phyloP scores from a whole-genome alignment of 495 filamentous ascomycete species.

The Amphirosellinia nigrospora region DNA sequence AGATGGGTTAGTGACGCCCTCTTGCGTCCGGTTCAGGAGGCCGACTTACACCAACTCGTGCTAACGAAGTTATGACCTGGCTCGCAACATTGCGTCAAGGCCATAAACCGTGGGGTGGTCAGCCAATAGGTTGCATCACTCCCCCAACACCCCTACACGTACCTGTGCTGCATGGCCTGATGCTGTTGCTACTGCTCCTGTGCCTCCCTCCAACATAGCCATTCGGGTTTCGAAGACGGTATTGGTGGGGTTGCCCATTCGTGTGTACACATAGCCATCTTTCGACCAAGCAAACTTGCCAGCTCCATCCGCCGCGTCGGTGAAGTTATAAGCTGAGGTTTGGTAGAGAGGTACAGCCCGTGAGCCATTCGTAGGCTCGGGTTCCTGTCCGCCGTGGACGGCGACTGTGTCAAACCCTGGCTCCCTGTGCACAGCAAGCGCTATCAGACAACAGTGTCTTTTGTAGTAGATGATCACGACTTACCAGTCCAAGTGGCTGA shows the following conservation, averaged over 20 bases:
- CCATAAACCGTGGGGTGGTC: conserved; percentile 45
- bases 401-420: conserved; percentile 49
- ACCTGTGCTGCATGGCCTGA: conserved; percentile 48
- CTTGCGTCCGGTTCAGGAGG: background rate
- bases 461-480: conserved; percentile 16
- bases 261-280: conserved; percentile 51
- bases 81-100: conserved; percentile 47
- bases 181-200: conserved; percentile 50
- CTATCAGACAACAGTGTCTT: conserved; percentile 28
- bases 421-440: conserved; percentile 31
- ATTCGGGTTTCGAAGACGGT: conserved; percentile 50
- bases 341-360: conserved; percentile 50
- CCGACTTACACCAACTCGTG: conserved; percentile 46
- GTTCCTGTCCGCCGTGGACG: conserved; percentile 50
- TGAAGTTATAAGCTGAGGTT: conserved; percentile 51
- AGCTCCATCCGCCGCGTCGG: conserved; percentile 50
- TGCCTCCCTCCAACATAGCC: conserved; percentile 50
- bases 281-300: conserved; percentile 51
- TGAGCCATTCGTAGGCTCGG: conserved; percentile 50
- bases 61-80: conserved; percentile 50
- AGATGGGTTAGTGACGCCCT: conserved; percentile 6
- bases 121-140: conserved; percentile 24
- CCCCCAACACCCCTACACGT: conserved; percentile 17
- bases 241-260: conserved; percentile 52
- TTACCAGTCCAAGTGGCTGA: conserved; percentile 42